These are phyloP conservation scores for Dacryopinax spathularia DNA, from an alignment of 768 basidiomycete genomes.

Conservation along the genomic window DNA sequence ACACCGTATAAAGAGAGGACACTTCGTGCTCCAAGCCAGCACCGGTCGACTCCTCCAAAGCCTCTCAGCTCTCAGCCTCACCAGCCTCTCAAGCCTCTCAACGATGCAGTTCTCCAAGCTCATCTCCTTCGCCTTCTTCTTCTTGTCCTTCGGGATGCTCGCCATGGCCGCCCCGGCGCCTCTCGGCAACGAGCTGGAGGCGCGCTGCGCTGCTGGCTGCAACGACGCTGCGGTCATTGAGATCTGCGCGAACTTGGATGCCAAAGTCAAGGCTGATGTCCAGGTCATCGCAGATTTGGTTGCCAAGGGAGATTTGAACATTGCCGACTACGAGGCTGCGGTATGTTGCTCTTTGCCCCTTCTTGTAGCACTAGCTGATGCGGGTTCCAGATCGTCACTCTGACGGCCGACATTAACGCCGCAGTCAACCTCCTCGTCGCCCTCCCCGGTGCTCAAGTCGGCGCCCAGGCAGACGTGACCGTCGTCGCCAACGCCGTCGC, in stretches of 20 bases:
- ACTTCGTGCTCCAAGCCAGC: too few species aligned
- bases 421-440: not conserved
- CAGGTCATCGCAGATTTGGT: not conserved
- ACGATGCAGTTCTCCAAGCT: slow-evolving; percentile 1
- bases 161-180: not conserved
- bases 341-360: too few species aligned
- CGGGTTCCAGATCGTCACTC: not conserved
- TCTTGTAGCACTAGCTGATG: too few species aligned
- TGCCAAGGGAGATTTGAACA: not conserved
- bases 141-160: not conserved
- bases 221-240: not conserved
- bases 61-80: too few species aligned
- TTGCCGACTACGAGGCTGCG: not conserved
- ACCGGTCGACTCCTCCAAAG: too few species aligned
- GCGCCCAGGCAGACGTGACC: not conserved
- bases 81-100: too few species aligned
- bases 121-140: not conserved
- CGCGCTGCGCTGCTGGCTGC: not conserved
- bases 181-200: not conserved
- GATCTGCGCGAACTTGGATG: not conserved
- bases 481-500: not conserved
- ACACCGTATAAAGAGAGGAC: too few species aligned
- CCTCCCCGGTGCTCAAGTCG: not conserved
- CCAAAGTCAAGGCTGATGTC: not conserved
- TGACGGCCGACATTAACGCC: not conserved